Conservation (phyloP, 345 rosid species). For the Psidium friedrichsthalianum region DNA sequence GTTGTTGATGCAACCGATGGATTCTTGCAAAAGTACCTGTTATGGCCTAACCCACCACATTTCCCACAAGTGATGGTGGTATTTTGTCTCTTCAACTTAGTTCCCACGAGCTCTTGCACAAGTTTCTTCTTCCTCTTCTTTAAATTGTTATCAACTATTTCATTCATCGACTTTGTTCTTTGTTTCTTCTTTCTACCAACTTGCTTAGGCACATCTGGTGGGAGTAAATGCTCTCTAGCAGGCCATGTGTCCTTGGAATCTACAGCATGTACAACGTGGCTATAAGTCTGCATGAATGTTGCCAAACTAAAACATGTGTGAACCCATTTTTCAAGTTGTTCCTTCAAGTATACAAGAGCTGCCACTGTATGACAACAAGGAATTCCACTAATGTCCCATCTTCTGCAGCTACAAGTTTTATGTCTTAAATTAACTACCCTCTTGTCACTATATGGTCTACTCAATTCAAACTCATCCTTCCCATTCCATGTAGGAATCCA, state of each 20-base stretch:
- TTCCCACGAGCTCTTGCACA: no score
- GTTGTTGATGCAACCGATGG: not conserved
- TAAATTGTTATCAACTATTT: no score
- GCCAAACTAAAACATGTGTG: not conserved
- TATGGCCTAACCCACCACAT: not conserved
- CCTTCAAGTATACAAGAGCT: not conserved
- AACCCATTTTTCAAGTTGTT: not conserved
- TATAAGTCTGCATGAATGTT: no score
- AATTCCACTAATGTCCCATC: not conserved
- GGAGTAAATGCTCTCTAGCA: no score
- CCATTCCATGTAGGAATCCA: not conserved
- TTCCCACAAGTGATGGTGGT: not conserved
- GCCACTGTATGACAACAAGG: rapidly evolving
- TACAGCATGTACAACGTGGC: no score
- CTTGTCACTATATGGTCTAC: not conserved
- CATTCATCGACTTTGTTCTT: no score
- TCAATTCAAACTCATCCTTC: no score
- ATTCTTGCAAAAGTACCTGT: not conserved
- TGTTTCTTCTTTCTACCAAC: no score
- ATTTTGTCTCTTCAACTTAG: no score
- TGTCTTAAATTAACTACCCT: not conserved
- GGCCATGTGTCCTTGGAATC: no score
- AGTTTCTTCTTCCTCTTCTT: no score
- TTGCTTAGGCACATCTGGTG: no score
- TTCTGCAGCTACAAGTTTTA: not conserved